Evolutionary conservation across 164 flowering plant genomes (phyloP).

Genomic region (Pachysandra terminalis): DNA sequence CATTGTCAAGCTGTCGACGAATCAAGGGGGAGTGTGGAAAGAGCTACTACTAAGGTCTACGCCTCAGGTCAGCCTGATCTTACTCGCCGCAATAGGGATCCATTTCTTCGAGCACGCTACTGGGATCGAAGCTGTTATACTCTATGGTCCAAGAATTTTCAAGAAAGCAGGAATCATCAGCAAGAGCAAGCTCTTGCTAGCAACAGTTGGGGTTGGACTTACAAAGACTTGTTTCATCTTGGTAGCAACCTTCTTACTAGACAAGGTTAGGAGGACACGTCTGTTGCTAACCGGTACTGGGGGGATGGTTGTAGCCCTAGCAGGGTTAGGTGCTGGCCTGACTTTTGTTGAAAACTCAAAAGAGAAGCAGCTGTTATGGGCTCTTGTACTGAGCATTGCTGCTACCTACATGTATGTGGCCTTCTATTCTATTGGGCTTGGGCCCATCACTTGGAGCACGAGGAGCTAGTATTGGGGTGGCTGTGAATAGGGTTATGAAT

Average conservation of each 20-base stretch:
- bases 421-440: slow-evolving; percentile 40
- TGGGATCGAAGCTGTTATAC: no score
- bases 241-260: slow-evolving; percentile 39
- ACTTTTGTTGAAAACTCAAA: slow-evolving; percentile 25
- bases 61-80: no score
- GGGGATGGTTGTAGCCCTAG: slow-evolving; percentile 31
- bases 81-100: no score
- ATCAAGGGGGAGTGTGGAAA: not conserved
- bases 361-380: slow-evolving; percentile 29
- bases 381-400: slow-evolving; percentile 23
- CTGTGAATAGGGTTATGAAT: slow-evolving; percentile 43
- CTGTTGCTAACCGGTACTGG: slow-evolving; percentile 29
- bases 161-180: no score
- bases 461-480: slow-evolving; percentile 39
- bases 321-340: slow-evolving; percentile 31
- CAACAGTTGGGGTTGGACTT: no score
- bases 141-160: no score
- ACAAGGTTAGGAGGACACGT: slow-evolving; percentile 37
- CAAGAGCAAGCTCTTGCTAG: slow-evolving; percentile 17
- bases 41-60: no score
- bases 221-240: no score
- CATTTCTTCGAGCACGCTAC: no score
- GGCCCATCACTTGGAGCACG: slow-evolving; percentile 51
- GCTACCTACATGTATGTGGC: slow-evolving; percentile 32
- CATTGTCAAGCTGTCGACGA: not conserved